Evolutionary conservation across 2,329 filamentous ascomycete genomes (phyloP).

Genomic region (Penicillium nordicum): DNA sequence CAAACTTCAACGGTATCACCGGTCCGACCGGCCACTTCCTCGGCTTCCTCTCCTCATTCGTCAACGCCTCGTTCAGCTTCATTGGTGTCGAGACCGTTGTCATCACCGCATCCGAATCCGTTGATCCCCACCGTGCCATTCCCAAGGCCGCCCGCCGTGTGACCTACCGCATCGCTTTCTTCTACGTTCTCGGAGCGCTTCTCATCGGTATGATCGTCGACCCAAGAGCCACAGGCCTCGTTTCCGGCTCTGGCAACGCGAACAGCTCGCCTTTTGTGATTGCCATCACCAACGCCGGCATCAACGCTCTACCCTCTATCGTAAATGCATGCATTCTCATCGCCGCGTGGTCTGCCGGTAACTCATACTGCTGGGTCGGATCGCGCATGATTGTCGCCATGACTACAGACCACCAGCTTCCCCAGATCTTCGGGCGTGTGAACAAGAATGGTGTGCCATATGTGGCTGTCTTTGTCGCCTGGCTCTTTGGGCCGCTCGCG

Average conservation of each 20-base stretch:
- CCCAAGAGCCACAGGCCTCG: slow-evolving; percentile 20
- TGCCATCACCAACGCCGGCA: slow-evolving; percentile 34
- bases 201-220: slow-evolving; percentile 32
- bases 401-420: slow-evolving; percentile 58
- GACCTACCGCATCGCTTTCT: slow-evolving; percentile 39
- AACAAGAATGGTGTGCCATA: slow-evolving; percentile 56
- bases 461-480: slow-evolving; percentile 55
- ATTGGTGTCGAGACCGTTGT: slow-evolving; percentile 42
- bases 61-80: slow-evolving; percentile 42
- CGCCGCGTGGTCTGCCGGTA: slow-evolving; percentile 41
- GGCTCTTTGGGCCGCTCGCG: slow-evolving; percentile 42
- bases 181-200: slow-evolving; percentile 36
- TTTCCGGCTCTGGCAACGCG: slow-evolving; percentile 28
- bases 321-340: slow-evolving; percentile 38
- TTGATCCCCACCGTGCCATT: slow-evolving; percentile 39
- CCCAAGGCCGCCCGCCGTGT: slow-evolving; percentile 43
- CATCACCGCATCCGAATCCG: slow-evolving; percentile 41
- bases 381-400: slow-evolving; percentile 60
- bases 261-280: slow-evolving; percentile 37
- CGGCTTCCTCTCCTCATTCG: slow-evolving; percentile 38
- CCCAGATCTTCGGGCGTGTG: slow-evolving; percentile 54
- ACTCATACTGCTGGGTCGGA: slow-evolving; percentile 49
- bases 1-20: slow-evolving; percentile 30
- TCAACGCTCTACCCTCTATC: slow-evolving; percentile 32
- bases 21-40: slow-evolving; percentile 36